Conservation (phyloP, 73 alveolate genomes). For the Uronychia setigera region DNA sequence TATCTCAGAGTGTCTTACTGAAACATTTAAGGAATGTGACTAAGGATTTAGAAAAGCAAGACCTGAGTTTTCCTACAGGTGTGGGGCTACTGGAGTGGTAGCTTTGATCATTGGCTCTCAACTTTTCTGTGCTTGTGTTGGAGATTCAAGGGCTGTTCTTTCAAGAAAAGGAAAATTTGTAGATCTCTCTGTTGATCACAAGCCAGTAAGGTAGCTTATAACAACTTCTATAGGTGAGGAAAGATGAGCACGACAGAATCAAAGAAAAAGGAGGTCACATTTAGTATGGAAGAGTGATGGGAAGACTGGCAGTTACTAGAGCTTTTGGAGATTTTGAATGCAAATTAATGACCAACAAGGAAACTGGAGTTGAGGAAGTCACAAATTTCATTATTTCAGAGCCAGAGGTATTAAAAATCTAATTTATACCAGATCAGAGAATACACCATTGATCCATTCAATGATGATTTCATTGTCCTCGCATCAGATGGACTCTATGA, state of each 20-base stretch:
- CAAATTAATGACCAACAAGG: slow-evolving; percentile 36
- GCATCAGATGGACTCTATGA: slow-evolving; percentile 74
- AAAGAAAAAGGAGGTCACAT: slow-evolving; percentile 45
- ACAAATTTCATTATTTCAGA: slow-evolving; percentile 54
- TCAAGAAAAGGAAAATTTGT: slow-evolving; percentile 72
- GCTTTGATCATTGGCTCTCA: slow-evolving; percentile 66
- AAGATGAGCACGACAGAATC: slow-evolving; percentile 70
- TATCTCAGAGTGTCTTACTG: slow-evolving; percentile 39
- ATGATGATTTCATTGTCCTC: slow-evolving; percentile 70
- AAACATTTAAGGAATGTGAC: slow-evolving; percentile 64
- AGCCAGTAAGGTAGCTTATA: slow-evolving; percentile 29
- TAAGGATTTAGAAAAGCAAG: slow-evolving; percentile 42
- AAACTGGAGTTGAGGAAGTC: slow-evolving; percentile 4
- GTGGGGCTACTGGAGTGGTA: slow-evolving; percentile 71
- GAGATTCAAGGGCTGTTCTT: slow-evolving; percentile 84
- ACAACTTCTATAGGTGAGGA: slow-evolving; percentile 51
- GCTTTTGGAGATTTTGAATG: slow-evolving; percentile 85
- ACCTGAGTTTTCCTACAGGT: slow-evolving; percentile 29
- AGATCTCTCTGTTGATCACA: slow-evolving; percentile 72
- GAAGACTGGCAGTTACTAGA: slow-evolving; percentile 70
- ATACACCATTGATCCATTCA: slow-evolving; percentile 59
- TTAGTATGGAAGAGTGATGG: slow-evolving; percentile 58
- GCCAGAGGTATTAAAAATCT: slow-evolving; percentile 60
- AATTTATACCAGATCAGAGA: slow-evolving; percentile 17
- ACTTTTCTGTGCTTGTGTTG: slow-evolving; percentile 78